Conservation (phyloP, 148 eudicot species). For the Cornus suecica region DNA sequence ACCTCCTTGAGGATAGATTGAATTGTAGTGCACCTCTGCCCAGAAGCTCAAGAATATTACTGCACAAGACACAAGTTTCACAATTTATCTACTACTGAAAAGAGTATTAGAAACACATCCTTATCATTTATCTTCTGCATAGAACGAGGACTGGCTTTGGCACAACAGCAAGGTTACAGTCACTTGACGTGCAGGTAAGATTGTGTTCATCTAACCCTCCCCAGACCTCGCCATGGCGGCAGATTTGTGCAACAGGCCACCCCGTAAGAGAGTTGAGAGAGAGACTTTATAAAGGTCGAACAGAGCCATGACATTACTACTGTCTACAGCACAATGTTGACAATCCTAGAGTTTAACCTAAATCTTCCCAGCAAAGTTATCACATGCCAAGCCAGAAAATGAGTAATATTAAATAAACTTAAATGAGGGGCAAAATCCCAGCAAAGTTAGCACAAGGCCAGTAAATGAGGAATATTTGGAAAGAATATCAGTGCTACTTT, state of each 20-base stretch:
- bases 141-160: too few species aligned
- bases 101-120: neutral
- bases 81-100: neutral
- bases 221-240: too few species aligned
- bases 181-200: too few species aligned
- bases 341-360: neutral
- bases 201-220: too few species aligned
- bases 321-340: neutral
- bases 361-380: too few species aligned
- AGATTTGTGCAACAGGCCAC: too few species aligned
- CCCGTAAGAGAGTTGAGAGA: neutral
- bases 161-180: too few species aligned
- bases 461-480: neutral
- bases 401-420: too few species aligned
- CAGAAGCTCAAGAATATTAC: constrained; percentile 88
- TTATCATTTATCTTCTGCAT: too few species aligned
- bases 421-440: neutral
- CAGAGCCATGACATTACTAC: neutral
- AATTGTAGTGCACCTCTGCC: constrained; percentile 99
- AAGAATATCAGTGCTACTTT: constrained; percentile 1
- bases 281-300: neutral
- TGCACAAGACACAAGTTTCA: constrained; percentile 25
- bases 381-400: too few species aligned
- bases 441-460: neutral
- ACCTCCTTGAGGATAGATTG: constrained; percentile 93